These are phyloP conservation scores for Cutaneotrichosporon cavernicola DNA, from an alignment of 1,284 basidiomycete species.

Conservation along the genomic window DNA sequence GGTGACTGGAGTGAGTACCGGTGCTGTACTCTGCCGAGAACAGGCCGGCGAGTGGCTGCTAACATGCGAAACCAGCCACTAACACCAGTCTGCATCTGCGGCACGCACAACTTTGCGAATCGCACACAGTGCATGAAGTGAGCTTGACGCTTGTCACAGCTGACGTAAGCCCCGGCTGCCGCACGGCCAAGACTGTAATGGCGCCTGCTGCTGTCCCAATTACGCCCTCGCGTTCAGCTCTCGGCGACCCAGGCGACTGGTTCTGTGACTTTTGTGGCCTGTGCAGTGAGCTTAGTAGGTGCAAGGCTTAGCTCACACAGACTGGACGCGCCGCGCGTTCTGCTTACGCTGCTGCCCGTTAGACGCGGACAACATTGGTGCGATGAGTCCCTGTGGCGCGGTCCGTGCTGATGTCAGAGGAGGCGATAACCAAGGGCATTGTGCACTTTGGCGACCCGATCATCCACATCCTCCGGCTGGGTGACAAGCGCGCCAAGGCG, in stretches of 20 bases:
- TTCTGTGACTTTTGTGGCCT: constrained; percentile 23
- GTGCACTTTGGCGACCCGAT: constrained; percentile 21
- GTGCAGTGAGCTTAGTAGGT: constrained; percentile 16
- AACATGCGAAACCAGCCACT: background rate
- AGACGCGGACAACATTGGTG: constrained; percentile 19
- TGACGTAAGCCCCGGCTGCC: constrained; percentile 10
- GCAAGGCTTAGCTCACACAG: constrained; percentile 1
- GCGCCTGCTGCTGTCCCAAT: background rate
- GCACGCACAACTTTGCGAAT: constrained; percentile 11
- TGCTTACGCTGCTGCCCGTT: constrained; percentile 24
- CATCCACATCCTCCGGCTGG: constrained; percentile 11
- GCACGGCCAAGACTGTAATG: background rate
- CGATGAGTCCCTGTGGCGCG: background rate
- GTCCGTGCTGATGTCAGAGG: constrained; percentile 14
- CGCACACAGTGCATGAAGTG: constrained; percentile 13
- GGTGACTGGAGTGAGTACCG: constrained; percentile 13
- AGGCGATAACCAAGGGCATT: constrained; percentile 18
- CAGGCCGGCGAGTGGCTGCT: background rate
- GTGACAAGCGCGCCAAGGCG: constrained; percentile 10
- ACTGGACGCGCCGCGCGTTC: constrained; percentile 22
- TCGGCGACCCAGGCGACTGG: constrained; percentile 25
- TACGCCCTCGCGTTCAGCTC: constrained; percentile 7
- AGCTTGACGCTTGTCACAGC: background rate
- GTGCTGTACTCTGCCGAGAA: no score
- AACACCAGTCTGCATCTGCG: constrained; percentile 15